These are phyloP conservation scores for Gymnopilus junonius DNA, from an alignment of 768 basidiomycete species.

Conservation along the genomic window DNA sequence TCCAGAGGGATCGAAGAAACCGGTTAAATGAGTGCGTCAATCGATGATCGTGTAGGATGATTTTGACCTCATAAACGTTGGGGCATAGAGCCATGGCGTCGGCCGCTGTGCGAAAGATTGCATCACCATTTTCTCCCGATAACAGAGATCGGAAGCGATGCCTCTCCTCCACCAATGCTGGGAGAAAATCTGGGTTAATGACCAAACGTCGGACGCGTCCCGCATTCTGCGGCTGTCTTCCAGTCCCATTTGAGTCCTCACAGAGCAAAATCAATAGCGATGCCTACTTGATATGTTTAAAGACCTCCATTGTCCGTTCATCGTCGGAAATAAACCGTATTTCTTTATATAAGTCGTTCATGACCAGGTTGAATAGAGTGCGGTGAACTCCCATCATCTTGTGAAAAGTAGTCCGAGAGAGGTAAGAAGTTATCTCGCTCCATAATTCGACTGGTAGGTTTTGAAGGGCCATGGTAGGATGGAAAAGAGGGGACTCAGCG, in stretches of 20 bases:
- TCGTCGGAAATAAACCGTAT: conserved; percentile 25
- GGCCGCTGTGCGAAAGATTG: conserved; percentile 11
- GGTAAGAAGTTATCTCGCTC: conserved; percentile 28
- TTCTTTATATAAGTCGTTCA: conserved; percentile 32
- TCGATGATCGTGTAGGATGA: conserved; percentile 27
- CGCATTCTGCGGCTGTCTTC: conserved; percentile 19
- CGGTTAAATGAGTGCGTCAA: conserved; percentile 15
- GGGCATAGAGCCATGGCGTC: conserved; percentile 10
- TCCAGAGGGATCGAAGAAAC: conserved; percentile 23
- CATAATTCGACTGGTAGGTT: conserved; percentile 29
- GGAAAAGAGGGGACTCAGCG: background rate
- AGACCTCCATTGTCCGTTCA: conserved; percentile 15
- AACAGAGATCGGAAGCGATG: background rate
- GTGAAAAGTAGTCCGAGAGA: conserved; percentile 17
- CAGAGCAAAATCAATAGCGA: background rate
- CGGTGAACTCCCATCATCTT: conserved; percentile 30
- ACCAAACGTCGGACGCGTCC: conserved; percentile 25
- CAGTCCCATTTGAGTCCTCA: background rate
- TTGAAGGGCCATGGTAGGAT: background rate
- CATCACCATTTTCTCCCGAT: background rate
- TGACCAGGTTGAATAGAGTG: conserved; percentile 29
- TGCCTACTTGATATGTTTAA: conserved; percentile 25
- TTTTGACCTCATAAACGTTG: conserved; percentile 24
- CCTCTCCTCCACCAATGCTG: conserved; percentile 5
- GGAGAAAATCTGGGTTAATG: conserved; percentile 27